Conservation (phyloP, 768 basidiomycete genomes). For the Suillus plorans region DNA sequence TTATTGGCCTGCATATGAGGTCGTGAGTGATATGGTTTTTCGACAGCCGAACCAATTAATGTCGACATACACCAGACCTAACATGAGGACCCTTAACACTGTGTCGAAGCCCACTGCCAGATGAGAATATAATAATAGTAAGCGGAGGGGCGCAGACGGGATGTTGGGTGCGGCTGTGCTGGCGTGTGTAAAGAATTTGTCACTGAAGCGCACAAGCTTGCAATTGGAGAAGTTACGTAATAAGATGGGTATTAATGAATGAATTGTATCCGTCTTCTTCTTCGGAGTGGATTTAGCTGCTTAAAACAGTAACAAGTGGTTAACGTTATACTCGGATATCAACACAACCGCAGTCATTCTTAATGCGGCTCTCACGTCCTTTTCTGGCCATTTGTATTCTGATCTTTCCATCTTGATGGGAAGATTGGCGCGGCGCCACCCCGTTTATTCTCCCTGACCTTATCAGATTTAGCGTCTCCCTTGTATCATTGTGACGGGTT, state of each 20-base stretch:
- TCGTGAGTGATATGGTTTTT: not conserved
- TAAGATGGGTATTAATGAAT: too few species aligned
- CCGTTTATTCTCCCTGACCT: slow-evolving; percentile 15
- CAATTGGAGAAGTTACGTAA: too few species aligned
- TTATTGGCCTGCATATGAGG: not conserved
- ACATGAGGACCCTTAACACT: too few species aligned
- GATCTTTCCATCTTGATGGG: slow-evolving; percentile 19
- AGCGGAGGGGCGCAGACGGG: too few species aligned
- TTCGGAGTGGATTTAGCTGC: slow-evolving; percentile 6
- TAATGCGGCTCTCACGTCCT: slow-evolving; percentile 22
- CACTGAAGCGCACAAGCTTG: too few species aligned
- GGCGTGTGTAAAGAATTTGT: not conserved
- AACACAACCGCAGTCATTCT: not conserved
- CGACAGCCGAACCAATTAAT: not conserved
- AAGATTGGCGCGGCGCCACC: slow-evolving; percentile 14
- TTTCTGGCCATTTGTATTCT: slow-evolving; percentile 15
- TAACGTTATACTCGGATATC: slow-evolving; percentile 1
- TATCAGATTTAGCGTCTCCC: slow-evolving; percentile 15
- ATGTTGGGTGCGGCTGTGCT: not conserved
- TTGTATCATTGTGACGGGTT: slow-evolving; percentile 11
- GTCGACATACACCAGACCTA: too few species aligned
- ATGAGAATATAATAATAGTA: too few species aligned
- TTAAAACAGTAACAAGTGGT: slow-evolving; percentile 6
- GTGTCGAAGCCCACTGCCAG: too few species aligned
- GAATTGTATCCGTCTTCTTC: too few species aligned